Base-by-base conservation (phyloP, 768 basidiomycete species). In the Cyclocybe aegerita region DNA sequence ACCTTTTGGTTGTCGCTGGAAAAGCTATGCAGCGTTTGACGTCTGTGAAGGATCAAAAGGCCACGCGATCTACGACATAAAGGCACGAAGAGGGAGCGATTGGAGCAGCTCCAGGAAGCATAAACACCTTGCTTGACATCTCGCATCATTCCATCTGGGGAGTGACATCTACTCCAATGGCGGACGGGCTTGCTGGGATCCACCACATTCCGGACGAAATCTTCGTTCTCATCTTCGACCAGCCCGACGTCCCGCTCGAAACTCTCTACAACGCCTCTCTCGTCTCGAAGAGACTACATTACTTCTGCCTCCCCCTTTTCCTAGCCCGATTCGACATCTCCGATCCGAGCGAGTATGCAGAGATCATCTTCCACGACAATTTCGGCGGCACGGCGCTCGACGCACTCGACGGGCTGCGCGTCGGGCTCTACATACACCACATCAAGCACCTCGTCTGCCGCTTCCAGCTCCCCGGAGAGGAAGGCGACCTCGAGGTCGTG, bases 141-240 rank as follows among this genome's bases (percentile, higher is more conserved):
- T 23, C 4, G 23, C 23, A 23, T 23, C 23, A 23, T 2, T 23
- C 3, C 23, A 23, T 4, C 3, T 23, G 23, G 2, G 23, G 23
- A 23, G 3, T 23, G n/a, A n/a, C n/a, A n/a, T n/a, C n/a, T n/a
- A n/a, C n/a, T n/a, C n/a, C n/a, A n/a, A 23, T 23, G 23, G 23
- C 23, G 23, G 23, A 23, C 4, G 23, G 23, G 23, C 23, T 23
- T 23, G 23, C 23, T 23, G 48, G 52, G 11, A 33, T 61, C 9
- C 45, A 54, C n/a, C 51, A 53, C 14, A 47, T 64, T 15, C 62
- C 62, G 36, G 53, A 60, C 49, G 62, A 64, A 51, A 36, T 64
- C 16, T 45, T 64, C 32, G 43, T 39, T 33, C 54, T 45, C 14
- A 64, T 64, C 41, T 61, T 61, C 40, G 58, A 61, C 33, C 41